Conservation (phyloP, 345 rosid species). For the Hypericum perforatum region DNA sequence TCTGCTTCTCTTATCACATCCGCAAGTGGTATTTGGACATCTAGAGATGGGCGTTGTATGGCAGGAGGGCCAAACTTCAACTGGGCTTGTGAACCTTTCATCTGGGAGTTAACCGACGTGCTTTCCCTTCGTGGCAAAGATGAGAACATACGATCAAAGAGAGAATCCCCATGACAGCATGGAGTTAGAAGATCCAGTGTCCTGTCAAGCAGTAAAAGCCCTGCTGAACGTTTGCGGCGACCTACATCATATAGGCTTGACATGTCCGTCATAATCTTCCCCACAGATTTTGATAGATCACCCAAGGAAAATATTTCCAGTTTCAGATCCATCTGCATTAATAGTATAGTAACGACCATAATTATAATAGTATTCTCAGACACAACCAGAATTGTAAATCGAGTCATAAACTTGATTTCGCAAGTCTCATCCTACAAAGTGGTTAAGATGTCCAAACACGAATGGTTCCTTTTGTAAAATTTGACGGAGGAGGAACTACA, state of each 20-base stretch:
- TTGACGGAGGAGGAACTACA: no score
- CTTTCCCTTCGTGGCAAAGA: conserved; percentile 68
- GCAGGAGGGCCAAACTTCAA: conserved; percentile 34
- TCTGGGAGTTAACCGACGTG: conserved; percentile 22
- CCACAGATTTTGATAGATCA: conserved; percentile 74
- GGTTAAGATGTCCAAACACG: no score
- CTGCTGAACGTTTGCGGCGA: conserved; percentile 85
- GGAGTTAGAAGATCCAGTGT: conserved; percentile 93
- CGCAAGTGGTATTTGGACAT: conserved; percentile 69
- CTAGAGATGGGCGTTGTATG: conserved; percentile 54
- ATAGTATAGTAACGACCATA: neutral
- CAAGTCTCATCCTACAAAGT: no score
- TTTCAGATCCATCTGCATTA: conserved; percentile 78
- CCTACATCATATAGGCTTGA: conserved; percentile 97
- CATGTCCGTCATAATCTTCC: conserved; percentile 92
- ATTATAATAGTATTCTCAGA: no score
- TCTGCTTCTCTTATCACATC: conserved; percentile 45
- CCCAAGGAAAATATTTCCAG: conserved; percentile 93
- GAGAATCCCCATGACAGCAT: conserved; percentile 84
- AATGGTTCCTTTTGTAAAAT: no score
- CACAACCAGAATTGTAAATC: no score
- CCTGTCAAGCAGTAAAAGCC: conserved; percentile 82
- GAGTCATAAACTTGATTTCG: no score
- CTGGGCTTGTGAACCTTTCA: conserved; percentile 43
- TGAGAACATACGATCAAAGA: conserved; percentile 74